A percentile compares a stretch with the other conserved stretches of the same genome.
These are phyloP conservation scores for Salix purpurea DNA, from an alignment of 345 rosid genomes.

Conservation along the genomic window DNA sequence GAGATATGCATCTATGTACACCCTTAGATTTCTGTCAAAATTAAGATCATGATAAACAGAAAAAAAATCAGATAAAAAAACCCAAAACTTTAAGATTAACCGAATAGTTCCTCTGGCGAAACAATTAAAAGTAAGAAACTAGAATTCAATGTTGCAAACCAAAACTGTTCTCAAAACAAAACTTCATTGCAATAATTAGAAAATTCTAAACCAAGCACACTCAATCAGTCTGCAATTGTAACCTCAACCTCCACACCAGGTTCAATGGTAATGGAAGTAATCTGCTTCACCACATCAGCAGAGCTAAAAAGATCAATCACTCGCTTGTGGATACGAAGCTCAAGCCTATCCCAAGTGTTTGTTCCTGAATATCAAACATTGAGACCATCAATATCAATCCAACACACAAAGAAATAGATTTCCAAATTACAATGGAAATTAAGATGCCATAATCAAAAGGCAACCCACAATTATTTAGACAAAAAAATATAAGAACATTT, in stretches of 20 bases:
- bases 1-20: neutral
- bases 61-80: neutral
- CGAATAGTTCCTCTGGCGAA: neutral
- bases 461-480: neutral
- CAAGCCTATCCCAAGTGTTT: conserved; percentile 51
- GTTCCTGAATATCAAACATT: conserved; percentile 28
- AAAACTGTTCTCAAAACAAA: neutral
- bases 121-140: neutral
- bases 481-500: neutral
- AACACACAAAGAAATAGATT: neutral
- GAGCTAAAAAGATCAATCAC: conserved; percentile 48
- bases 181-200: neutral
- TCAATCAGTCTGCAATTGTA: conserved; percentile 35
- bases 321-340: conserved; percentile 47
- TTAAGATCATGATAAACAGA: neutral
- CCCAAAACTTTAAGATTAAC: neutral
- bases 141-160: neutral
- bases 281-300: conserved; percentile 54
- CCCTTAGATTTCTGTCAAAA: neutral
- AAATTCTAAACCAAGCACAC: neutral
- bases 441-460: neutral
- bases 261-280: conserved; percentile 51
- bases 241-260: conserved; percentile 59
- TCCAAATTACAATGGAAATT: neutral
- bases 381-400: neutral